A percentile compares a stretch with the other conserved stretches of the same genome.
Conservation (phyloP, 805 yeast genomes). For the Saccharomycopsis sp. region DNA sequence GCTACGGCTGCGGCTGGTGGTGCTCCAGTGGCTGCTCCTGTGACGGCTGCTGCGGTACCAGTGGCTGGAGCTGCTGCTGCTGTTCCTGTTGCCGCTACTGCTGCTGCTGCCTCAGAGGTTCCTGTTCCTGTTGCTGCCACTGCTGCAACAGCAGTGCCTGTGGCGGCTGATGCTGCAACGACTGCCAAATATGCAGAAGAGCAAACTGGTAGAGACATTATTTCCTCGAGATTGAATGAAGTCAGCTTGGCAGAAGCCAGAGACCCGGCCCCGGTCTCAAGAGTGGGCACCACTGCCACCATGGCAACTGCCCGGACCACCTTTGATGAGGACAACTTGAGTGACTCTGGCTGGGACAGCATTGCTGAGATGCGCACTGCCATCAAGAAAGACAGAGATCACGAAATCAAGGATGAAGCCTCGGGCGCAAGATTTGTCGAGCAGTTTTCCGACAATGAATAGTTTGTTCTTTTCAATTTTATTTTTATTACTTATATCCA, state of each 20-base stretch:
- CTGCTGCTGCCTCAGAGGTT: not conserved
- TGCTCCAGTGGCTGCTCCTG: constrained; percentile 2
- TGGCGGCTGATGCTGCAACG: not conserved
- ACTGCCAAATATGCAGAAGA: not conserved
- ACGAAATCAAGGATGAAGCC: not conserved
- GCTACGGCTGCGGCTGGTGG: too few relatives aligned
- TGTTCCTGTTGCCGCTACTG: constrained; percentile 3
- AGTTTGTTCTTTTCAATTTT: too few relatives aligned
- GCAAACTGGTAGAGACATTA: constrained; percentile 6
- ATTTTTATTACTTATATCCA: too few relatives aligned
- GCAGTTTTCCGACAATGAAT: too few relatives aligned
- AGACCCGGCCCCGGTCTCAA: not conserved
- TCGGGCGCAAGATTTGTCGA: constrained; percentile 5
- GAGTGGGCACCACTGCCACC: not conserved
- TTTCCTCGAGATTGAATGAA: constrained; percentile 11
- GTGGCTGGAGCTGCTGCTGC: constrained; percentile 2
- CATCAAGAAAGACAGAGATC: constrained; percentile 15
- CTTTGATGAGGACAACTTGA: constrained; percentile 4
- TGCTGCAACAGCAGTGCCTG: not conserved
- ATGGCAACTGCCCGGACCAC: not conserved
- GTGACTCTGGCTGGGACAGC: constrained; percentile 13
- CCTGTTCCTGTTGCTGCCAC: not conserved
- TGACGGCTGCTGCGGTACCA: not conserved
- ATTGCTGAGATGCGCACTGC: constrained; percentile 15
- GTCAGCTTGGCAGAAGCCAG: too few relatives aligned